Evolutionary conservation across 1,139 yeast genomes (phyloP), one percentile per base, ranked within the genome.

Genomic region (Zygosaccharomyces sapae): DNA sequence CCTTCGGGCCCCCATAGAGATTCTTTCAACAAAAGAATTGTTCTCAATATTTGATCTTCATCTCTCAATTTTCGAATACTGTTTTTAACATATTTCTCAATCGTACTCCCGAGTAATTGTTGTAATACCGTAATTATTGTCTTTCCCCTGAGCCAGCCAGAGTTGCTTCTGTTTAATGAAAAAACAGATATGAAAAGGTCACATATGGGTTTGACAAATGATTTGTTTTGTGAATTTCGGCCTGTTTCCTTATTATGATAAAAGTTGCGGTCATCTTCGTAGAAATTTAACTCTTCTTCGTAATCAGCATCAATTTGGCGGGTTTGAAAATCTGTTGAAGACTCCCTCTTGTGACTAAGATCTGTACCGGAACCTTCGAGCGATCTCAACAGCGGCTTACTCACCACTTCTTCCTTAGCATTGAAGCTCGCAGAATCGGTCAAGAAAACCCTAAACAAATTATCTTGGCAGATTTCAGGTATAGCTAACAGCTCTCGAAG

Each of bases 31-130:
- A 60, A 45, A 1, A 64, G 62, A 2, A 86, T 50, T 3, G 77
- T 40, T 33, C 75, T 79, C 3, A 76, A 67, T 0, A 86, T 61
- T 25, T 71, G 74, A 24, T 74, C 77, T 45, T 80, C 82, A 5
- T 76, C 71, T 37, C 74, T 75, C 48, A 63, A 63, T 50, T 61
- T 70, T 57, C 57, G 73, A 63, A 74, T 74, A 55, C 68, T 67
- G 10, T 74, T 76, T 36, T 80, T 69, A 6, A 83, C 75, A 52
- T 83, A 83, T 59, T 80, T 81, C 61, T 90, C 97, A 48, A 89
- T 83, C 0, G 97, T 85, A 2, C 95, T 87, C 0, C 97, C 97
- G 45, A 90, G 75, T 1, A 90, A 66, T 64, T 88, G 96, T 63
- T 89, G 97, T 38, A 89, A 70, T 3, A 90, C 80, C 3, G 88